phyloP scores from a whole-genome alignment of 2,329 filamentous ascomycete species.

The Periconia sp. region DNA sequence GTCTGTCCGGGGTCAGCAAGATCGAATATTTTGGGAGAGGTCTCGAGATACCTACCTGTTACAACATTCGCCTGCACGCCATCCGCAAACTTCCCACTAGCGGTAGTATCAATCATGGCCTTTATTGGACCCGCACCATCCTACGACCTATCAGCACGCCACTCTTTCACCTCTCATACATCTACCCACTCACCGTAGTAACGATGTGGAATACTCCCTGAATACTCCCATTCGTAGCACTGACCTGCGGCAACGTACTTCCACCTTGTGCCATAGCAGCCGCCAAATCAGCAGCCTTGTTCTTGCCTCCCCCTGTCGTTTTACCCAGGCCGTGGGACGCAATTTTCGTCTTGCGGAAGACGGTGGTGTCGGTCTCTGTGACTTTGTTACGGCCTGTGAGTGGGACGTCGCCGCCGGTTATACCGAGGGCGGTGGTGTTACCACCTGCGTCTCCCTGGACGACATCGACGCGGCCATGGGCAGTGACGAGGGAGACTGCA shows the following conservation, averaged over 20 bases:
- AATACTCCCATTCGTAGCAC: constrained; percentile 57
- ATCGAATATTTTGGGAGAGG: background rate
- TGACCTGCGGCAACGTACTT: constrained; percentile 61
- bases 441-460: constrained; percentile 46
- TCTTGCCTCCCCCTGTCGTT: constrained; percentile 46
- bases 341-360: constrained; percentile 48
- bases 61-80: constrained; percentile 18
- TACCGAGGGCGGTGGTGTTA: constrained; percentile 53
- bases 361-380: constrained; percentile 55
- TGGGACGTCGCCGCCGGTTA: constrained; percentile 50
- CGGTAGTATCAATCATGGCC: constrained; percentile 66
- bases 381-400: constrained; percentile 48
- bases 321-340: constrained; percentile 48
- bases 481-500: constrained; percentile 12
- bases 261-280: constrained; percentile 59
- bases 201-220: constrained; percentile 68
- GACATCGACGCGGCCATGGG: constrained; percentile 19
- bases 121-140: constrained; percentile 68
- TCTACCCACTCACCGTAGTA: too few species aligned
- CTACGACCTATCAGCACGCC: too few species aligned
- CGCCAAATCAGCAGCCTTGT: constrained; percentile 41
- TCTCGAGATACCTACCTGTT: constrained; percentile 4
- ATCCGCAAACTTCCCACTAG: constrained; percentile 50
- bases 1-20: constrained; percentile 7
- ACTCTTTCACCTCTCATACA: too few species aligned